These are phyloP conservation scores for Phaeosphaeriaceae sp. DNA, from an alignment of 2,329 filamentous ascomycete genomes.

Conservation along the genomic window DNA sequence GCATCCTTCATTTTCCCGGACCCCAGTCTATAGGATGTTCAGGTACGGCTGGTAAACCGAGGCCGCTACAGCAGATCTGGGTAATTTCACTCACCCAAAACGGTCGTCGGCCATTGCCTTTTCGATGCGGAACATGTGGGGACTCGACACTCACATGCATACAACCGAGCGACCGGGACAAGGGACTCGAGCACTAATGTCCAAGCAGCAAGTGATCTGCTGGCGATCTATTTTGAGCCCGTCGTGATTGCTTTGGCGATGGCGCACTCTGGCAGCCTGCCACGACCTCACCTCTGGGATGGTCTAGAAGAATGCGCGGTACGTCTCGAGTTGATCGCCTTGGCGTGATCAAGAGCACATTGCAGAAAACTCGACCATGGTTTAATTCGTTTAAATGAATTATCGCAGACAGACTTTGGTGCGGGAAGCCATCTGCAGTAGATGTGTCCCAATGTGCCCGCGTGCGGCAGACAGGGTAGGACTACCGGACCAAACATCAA, in stretches of 20 bases:
- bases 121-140: constrained; percentile 32
- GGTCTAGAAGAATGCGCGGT: not conserved
- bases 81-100: constrained; percentile 26
- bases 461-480: not conserved
- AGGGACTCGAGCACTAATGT: constrained; percentile 8
- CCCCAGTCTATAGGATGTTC: constrained; percentile 23
- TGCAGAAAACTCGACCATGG: not conserved
- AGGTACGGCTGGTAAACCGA: constrained; percentile 19
- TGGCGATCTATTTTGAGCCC: constrained; percentile 23
- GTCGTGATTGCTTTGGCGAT: not conserved
- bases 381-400: not conserved
- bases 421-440: not conserved
- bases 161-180: constrained; percentile 37
- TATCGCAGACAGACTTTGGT: not conserved
- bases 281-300: not conserved
- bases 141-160: constrained; percentile 27
- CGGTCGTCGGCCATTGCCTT: constrained; percentile 17
- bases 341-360: not conserved
- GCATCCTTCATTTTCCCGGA: constrained; percentile 8
- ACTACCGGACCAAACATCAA: not conserved
- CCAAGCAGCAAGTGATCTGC: constrained; percentile 26
- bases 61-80: constrained; percentile 20
- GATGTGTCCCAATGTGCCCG: not conserved
- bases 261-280: not conserved
- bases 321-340: not conserved